Evolutionary conservation across 2,329 filamentous ascomycete species (phyloP), one percentile per base, ranked within the genome.

Genomic region (Colletotrichum incanum): DNA sequence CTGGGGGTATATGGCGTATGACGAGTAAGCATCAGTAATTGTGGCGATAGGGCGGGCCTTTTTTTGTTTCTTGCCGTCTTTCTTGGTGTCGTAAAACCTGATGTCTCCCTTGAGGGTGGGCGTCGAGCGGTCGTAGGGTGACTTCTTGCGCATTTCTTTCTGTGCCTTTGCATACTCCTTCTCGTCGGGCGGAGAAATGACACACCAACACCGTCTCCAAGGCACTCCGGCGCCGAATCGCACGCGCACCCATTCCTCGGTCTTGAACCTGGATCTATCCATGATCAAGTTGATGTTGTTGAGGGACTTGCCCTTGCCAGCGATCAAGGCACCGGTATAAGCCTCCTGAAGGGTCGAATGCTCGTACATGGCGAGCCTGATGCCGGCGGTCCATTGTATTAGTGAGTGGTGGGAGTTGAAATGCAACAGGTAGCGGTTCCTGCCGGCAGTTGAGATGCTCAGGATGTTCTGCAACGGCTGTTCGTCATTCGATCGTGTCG

Each of bases 171-270:
- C 90, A 75, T 91, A 92, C 77, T 97, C 94, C 84, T 98, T 99
- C 84, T 98, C 95, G 78, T 97, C 94, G 0, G 96, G 96, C 2
- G 96, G 96, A 8, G 91, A 90, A 70, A 98, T 93, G 65, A 98
- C 95, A 81, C 95, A 98, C 95, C 96, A 99, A 82, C 95, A 99
- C 49, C 96, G 92, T 79, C 93, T 91, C 96, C 96, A 99, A 0
- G 96, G 95, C 12, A 96, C 97, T 58, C 96, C 96, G 41, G 96
- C 95, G 50, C 96, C 96, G 78, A 99, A 99, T 72, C 96, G 90
- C 63, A 99, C 96, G 74, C 96, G 90, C 23, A 95, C 95, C 96
- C 96, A 99, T 79, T 97, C 95, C 80, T 97, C 95, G 50, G 93
- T 90, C 76, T 91, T 92, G 76, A 94, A 89, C 68, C 88, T 91